Conservation (phyloP, 2,329 filamentous ascomycete genomes). For the Clarireedia paspali region DNA sequence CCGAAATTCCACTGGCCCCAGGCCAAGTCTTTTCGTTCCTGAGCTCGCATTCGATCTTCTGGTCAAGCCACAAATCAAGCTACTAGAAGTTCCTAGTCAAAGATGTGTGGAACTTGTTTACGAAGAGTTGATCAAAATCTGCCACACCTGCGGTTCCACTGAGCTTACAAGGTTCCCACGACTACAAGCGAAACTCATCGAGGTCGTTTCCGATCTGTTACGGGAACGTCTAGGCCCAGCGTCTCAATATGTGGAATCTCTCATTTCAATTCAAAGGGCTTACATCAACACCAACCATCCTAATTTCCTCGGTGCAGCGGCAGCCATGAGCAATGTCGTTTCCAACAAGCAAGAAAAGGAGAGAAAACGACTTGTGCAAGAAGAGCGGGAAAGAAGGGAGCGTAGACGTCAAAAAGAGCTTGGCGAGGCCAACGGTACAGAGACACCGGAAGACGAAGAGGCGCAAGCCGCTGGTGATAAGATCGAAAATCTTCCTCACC, state of each 20-base stretch:
- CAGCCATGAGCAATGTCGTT: conserved; percentile 95
- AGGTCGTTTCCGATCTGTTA: conserved; percentile 92
- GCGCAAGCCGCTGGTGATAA: conserved; percentile 39
- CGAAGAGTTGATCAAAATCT: conserved; percentile 98
- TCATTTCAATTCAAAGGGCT: conserved; percentile 93
- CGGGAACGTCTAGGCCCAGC: conserved; percentile 86
- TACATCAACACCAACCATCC: conserved; percentile 99
- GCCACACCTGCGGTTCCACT: conserved; percentile 93
- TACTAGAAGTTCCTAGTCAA: conserved; percentile 89
- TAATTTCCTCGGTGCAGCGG: conserved; percentile 93
- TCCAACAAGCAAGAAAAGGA: conserved; percentile 92
- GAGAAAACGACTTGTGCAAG: conserved; percentile 68
- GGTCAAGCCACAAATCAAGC: conserved; percentile 97
- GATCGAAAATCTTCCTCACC: conserved; percentile 47
- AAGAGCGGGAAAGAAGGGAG: conserved; percentile 82
- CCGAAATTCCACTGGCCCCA: conserved; percentile 91
- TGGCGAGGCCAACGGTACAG: conserved; percentile 62
- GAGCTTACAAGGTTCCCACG: conserved; percentile 88
- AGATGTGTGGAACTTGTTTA: conserved; percentile 97
- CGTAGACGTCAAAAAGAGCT: conserved; percentile 76
- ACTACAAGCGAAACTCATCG: conserved; percentile 92
- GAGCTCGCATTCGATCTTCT: conserved; percentile 96
- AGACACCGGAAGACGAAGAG: conserved; percentile 55
- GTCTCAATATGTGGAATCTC: conserved; percentile 86
- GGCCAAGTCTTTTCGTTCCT: conserved; percentile 92